Percentiles rank a stretch among this genome's conserved stretches.
Evolutionary conservation across 192 early-diverging fungal genomes (phyloP).

Genomic region (Coemansia sp.): DNA sequence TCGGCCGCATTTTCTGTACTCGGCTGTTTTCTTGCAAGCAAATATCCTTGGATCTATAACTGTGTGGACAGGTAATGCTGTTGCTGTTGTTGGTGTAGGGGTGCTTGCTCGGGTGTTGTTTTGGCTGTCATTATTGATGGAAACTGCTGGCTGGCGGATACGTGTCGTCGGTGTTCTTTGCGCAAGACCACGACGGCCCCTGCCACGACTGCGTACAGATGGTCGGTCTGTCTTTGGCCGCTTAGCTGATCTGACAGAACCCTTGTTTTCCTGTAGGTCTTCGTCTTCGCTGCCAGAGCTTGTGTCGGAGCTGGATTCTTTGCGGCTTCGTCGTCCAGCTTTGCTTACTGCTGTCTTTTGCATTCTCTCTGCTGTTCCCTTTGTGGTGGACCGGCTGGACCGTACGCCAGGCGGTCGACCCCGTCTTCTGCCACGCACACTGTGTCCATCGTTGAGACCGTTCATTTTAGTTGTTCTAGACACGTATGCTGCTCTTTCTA

Average conservation of each 20-base stretch:
- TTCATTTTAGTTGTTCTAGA: conserved; percentile 8
- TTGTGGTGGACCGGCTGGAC: conserved; percentile 5
- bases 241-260: neutral
- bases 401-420: conserved; percentile 46
- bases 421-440: conserved; percentile 31
- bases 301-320: neutral
- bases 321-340: neutral
- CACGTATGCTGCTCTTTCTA: neutral
- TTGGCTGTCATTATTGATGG: neutral
- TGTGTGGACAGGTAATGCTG: neutral
- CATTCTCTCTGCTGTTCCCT: neutral
- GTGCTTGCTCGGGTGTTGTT: neutral
- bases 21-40: neutral
- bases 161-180: neutral
- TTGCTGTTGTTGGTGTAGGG: neutral
- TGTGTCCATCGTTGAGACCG: conserved; percentile 15
- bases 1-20: neutral
- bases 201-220: neutral
- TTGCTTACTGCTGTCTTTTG: neutral
- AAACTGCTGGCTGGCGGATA: neutral
- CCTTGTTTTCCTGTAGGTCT: conserved; percentile 1
- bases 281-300: neutral
- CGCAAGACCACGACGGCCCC: neutral
- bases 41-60: conserved; percentile 14
- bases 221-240: neutral